phyloP scores from a whole-genome alignment of 768 basidiomycete genomes.

The Boletus huronensis region DNA sequence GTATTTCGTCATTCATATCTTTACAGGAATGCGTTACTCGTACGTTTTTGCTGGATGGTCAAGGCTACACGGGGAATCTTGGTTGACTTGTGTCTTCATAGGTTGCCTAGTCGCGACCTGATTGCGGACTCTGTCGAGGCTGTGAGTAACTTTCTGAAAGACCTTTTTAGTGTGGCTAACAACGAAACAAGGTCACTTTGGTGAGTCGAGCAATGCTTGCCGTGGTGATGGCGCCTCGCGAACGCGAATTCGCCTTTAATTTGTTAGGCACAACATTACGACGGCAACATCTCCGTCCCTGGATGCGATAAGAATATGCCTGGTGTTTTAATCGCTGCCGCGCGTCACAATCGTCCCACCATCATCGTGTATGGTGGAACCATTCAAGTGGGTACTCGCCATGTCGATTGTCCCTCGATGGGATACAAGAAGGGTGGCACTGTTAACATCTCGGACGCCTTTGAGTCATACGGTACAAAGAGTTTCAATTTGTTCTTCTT shows the following conservation, averaged over 20 bases:
- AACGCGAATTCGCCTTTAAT: slow-evolving; percentile 1
- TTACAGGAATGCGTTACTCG: slow-evolving; percentile 83
- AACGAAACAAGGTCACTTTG: slow-evolving; percentile 47
- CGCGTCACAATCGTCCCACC: slow-evolving; percentile 82
- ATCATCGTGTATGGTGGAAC: slow-evolving; percentile 87
- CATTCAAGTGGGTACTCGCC: slow-evolving; percentile 72
- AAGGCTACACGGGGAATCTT: neutral
- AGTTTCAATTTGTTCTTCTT: neutral
- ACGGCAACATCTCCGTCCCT: slow-evolving; percentile 82
- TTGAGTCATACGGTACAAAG: slow-evolving; percentile 71
- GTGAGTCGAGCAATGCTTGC: slow-evolving; percentile 29
- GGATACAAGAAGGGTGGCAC: slow-evolving; percentile 74
- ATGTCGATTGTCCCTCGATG: slow-evolving; percentile 78
- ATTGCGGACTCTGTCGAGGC: slow-evolving; percentile 90
- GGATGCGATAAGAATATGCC: slow-evolving; percentile 96
- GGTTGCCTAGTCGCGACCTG: slow-evolving; percentile 81
- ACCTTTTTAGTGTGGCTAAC: slow-evolving; percentile 5
- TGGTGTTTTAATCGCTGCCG: slow-evolving; percentile 82
- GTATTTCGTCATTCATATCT: neutral
- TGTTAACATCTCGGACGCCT: slow-evolving; percentile 81
- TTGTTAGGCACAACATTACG: slow-evolving; percentile 80
- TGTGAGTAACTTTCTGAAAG: slow-evolving; percentile 36
- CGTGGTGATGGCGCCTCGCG: neutral
- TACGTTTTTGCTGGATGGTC: slow-evolving; percentile 35
- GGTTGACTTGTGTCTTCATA: slow-evolving; percentile 25